Base-by-base conservation (phyloP, 257 asterid genomes). In the Verbascum thapsus region DNA sequence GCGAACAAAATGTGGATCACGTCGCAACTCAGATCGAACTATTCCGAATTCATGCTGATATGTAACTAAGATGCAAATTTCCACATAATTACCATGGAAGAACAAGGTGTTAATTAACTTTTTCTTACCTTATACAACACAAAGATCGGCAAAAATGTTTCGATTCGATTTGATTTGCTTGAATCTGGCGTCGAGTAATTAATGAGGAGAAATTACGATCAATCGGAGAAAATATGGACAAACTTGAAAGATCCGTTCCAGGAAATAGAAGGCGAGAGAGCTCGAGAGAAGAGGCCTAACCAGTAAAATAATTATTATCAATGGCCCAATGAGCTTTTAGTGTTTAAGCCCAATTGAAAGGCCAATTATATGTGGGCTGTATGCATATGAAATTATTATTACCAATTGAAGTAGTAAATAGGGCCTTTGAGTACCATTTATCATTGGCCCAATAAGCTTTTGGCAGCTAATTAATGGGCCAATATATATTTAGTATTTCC, bases 71-170 rank as follows among this genome's bases (percentile, higher is more conserved):
- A 66, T 61, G 63, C 41, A 32, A 52, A 30, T 45, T 69, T 45
- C 64, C 32, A 55, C 71, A 56, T 56, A 47, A 70, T 62, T 67
- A 23, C 72, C 63, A 67, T 37, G 37, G 43, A 50, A 55, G 30
- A 60, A 54, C 72, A 53, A 17, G 63, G 60, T 69, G 52, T 22
- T 17, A 66, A 58, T 72, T 20, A n/a, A 68, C 56, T 64, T 76
- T 67, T 64, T 37, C 79, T 72, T 72, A 75, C 81, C 81, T 60
- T 68, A 38, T 26, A 26, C 32, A 30, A 69, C 23, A 35, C 20
- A 74, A 67, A 63, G 43, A 64, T 66, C 47, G 54, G 56, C 17
- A 23, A 32, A 37, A 15, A 20, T 63, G 58, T 7, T 50, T 9
- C 70, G 49, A n/a, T n/a, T 56, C 70, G 61, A 57, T 74, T 42